Base-by-base conservation (phyloP, 768 basidiomycete species). In the Rhizopogon vinicolor region DNA sequence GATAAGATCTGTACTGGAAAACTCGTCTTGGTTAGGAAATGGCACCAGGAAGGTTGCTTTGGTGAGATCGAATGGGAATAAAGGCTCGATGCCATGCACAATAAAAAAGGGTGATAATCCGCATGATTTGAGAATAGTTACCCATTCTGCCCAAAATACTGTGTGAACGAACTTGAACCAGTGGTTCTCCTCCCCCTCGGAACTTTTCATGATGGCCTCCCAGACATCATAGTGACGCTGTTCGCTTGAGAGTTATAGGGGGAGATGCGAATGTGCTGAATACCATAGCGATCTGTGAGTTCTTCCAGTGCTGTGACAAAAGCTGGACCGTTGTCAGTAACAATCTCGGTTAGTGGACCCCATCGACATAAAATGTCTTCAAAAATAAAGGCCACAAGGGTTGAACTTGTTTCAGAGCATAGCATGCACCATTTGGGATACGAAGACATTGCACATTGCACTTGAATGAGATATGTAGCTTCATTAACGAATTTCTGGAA, bases 111-210 rank as follows among this genome's bases (percentile, higher is more conserved):
- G 54, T 2, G 41, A 55, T 9, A 39, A 28, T 0, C 46, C 18
- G 1, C 10, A 42, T 0, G 45, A 31, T 14, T 50, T 31, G 0
- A 10, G 19, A 4, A 50, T 31, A 13, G 54, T 55, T 13, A 55
- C 40, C 2, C 69, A 48, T 1, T 78, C 72, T 0, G 75, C 64
- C 73, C 74, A 76, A n/a, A 78, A 65, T 0, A 70, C 61, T 0
- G 56, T 59, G 12, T 63, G 57, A 0, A 58, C 33, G 61, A 2
- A 65, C 54, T 1, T 9, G 33, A n/a, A 29, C 58, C 54, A 59
- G 8, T 9, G 14, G 2, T 7, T 5, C 22, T 52, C 51, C 10
- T 55, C 58, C 46, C 51, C 44, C 29, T 12, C 19, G 13, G 31
- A 44, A 25, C 46, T 56, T 50, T 59, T 53, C 5, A 56, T 35